Base-by-base conservation (phyloP, 495 filamentous ascomycete species). In the Penicillium atrosanguineum region DNA sequence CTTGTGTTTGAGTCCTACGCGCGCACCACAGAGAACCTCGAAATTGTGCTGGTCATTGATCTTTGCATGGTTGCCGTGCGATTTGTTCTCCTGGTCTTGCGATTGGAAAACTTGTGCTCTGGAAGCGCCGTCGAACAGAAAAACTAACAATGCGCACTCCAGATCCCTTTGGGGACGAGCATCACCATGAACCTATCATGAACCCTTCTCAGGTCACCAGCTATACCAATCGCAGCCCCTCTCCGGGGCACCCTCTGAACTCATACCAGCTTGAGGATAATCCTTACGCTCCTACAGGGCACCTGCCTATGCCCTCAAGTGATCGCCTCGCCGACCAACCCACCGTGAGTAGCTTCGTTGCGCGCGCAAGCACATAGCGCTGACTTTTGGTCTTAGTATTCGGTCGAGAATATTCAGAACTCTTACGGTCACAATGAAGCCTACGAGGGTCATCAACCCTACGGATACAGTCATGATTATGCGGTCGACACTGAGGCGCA, bases 401-500 rank as follows among this genome's bases (percentile, higher is more conserved):
- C 91, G 1, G 86, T 92, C 1, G 88, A 91, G 64, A 86, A 88
- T 61, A 76, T 90, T 26, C 72, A 86, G 15, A 81, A 80, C 57
- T 86, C 87, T 16, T 92, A 86, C 60, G 82, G 83, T 39, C 85
- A 86, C 56, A 85, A 83, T 59, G 80, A 88, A 49, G 72, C 74
- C 46, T 89, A 85, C 60, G 83, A 86, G 70, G 65, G 67, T 63
- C 65, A 49, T 42, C 71, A 52, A 57, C 72, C 61, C 52, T 85
- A 80, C 64, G 68, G 61, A 39, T 67, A 69, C 28, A 69, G 79
- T 5, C 23, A 23, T 51, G 87, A 90, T 23, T 95, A 93, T 67
- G 72, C 83, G 6, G 69, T 97, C 34, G 83, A 89, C 52, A 91
- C 92, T 12, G 83, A 91, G 67, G 85, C 83, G 37, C 90, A 95